Base-by-base conservation (phyloP, 352 stramenopile genomes). In the Globisporangium lucens region DNA sequence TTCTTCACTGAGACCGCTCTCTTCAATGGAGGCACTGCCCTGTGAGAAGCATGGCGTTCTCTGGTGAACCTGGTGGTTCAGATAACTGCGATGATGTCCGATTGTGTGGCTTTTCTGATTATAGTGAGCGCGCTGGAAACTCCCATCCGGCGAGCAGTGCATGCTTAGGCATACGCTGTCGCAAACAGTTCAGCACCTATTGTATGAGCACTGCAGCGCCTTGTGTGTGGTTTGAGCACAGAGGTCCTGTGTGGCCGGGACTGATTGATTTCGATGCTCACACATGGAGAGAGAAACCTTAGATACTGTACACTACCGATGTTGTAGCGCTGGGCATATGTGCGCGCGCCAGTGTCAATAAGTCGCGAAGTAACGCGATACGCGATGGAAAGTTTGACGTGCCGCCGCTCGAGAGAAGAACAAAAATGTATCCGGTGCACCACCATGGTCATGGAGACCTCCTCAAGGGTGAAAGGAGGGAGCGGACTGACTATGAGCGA, bases 21-120 rank as follows among this genome's bases (percentile, higher is more conserved):
- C 36, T 41, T 41, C 36, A 41, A 41, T 41, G 36, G 36, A 41
- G 36, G 36, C 12, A 13, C 36, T 41, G 36, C 10, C 10, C 12
- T 13, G 10, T 15, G 15, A 17, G 15, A 49, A 49, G 41, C 38
- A 46, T 49, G 13, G 15, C 24, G 5, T 9, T 33, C 29, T 58
- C 10, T 35, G 41, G 41, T 24, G 24, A 24, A 24, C 22, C 43
- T 51, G 17, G 43, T 51, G 43, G 53, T 22, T 12, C 20, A n/a
- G 53, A 41, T 29, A n/a, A 38, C 53, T 41, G 53, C 13, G 53
- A 59, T 59, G 29, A 59, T 59, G 29, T 41, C 10, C 41, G 13
- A 20, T 22, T 51, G 38, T 10, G 43, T 51, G 43, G 43, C 17
- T 51, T 51, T 51, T 51, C 43, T 51, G 43, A 22, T 10, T 1